These are phyloP conservation scores for Xerocomellus intermedius DNA, from an alignment of 768 basidiomycete genomes.

Conservation along the genomic window DNA sequence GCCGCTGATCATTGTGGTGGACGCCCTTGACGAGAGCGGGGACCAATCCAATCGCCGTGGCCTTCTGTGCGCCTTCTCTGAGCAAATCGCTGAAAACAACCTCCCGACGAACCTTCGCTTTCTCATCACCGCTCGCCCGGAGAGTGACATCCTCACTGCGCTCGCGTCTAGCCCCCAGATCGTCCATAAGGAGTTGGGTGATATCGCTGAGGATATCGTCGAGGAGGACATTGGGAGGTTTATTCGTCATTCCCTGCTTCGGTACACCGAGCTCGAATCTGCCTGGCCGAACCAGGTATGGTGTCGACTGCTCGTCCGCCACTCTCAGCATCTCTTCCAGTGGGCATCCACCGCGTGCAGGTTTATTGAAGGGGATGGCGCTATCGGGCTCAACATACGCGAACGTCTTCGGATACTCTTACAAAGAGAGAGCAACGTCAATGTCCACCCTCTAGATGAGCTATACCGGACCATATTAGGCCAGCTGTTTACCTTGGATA, in stretches of 20 bases:
- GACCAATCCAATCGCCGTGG: conserved; percentile 12
- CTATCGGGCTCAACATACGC: conserved; percentile 8
- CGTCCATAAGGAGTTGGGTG: conserved; percentile 14
- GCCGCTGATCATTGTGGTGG: conserved; percentile 36
- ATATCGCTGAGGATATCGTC: conserved; percentile 9
- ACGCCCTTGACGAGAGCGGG: conserved; percentile 34
- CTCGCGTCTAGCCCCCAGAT: conserved; percentile 5
- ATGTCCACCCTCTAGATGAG: conserved; percentile 17
- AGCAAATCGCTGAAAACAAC: conserved; percentile 5
- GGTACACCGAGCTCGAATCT: conserved; percentile 10
- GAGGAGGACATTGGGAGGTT: conserved; percentile 19
- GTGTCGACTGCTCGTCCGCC: conserved; percentile 21
- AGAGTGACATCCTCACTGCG: conserved; percentile 20
- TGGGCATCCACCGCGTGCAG: conserved; percentile 34
- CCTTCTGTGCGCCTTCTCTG: conserved; percentile 22
- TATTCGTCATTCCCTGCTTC: conserved; percentile 12
- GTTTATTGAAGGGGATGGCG: conserved; percentile 23
- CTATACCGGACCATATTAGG: conserved; percentile 20
- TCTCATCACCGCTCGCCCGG: conserved; percentile 28
- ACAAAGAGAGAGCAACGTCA: background rate
- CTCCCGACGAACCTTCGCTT: conserved; percentile 27
- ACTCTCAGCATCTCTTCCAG: conserved; percentile 33
- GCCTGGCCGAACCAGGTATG: conserved; percentile 20
- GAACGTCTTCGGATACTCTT: conserved; percentile 17
- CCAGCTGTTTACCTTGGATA: conserved; percentile 11